Evolutionary conservation across 495 filamentous ascomycete genomes (phyloP).

Genomic region (Annulohypoxylon maeteangense): DNA sequence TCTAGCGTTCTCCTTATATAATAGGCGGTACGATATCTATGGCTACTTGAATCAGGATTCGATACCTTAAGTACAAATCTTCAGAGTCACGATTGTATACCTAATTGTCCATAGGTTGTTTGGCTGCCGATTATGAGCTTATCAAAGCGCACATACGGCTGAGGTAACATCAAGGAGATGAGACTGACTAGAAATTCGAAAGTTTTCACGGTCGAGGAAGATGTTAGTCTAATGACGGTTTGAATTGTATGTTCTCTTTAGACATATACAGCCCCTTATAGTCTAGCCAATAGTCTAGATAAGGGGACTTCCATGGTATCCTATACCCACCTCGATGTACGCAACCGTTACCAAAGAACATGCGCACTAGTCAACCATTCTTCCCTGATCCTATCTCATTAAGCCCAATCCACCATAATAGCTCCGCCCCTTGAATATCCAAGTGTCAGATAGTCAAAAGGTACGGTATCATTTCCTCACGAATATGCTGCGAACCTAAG

Average conservation of each 20-base stretch:
- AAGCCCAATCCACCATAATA: background rate
- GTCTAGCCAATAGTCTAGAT: background rate
- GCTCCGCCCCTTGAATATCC: background rate
- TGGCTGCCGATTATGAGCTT: no score
- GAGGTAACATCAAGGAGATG: no score
- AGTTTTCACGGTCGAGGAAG: no score
- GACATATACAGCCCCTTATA: background rate
- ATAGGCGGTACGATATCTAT: constrained; percentile 8
- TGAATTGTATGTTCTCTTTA: background rate
- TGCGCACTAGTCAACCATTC: background rate
- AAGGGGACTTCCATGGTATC: background rate
- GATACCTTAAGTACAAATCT: background rate
- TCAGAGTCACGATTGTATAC: no score
- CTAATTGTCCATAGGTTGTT: no score
- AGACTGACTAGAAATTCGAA: no score
- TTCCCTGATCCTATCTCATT: background rate
- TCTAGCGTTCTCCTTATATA: background rate
- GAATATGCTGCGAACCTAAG: constrained; percentile 7
- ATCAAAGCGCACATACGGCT: no score
- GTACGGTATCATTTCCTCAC: constrained; percentile 32
- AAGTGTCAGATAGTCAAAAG: constrained; percentile 12
- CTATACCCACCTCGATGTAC: background rate
- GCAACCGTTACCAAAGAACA: constrained; percentile 8
- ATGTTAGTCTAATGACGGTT: background rate
- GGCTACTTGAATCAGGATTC: background rate